Percentiles rank a stretch among this genome's conserved stretches.
These are phyloP conservation scores for Vitrella brassicaformis DNA, from an alignment of 73 alveolate genomes.

Conservation along the genomic window DNA sequence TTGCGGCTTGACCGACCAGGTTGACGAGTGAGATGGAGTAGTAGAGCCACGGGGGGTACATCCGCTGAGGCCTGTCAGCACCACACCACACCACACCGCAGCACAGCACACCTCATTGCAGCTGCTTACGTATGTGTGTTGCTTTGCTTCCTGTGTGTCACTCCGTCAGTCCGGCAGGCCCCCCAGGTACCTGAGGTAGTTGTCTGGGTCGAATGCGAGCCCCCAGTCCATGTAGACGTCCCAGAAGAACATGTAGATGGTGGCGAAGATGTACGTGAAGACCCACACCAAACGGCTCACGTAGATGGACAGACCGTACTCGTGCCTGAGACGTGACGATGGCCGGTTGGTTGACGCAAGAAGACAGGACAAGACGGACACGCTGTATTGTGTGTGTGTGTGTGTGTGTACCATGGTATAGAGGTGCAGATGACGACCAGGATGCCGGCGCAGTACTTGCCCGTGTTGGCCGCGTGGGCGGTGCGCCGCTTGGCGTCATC, in stretches of 20 bases:
- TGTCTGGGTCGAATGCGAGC: neutral
- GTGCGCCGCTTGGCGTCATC: too few species aligned
- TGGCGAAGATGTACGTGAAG: neutral
- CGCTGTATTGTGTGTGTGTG: too few species aligned
- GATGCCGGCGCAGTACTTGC: neutral
- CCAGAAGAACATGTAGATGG: neutral
- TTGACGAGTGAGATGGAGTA: neutral
- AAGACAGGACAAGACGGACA: too few species aligned
- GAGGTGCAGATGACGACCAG: neutral
- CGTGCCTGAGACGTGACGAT: neutral
- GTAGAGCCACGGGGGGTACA: neutral
- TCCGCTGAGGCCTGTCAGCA: neutral
- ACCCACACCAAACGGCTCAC: neutral
- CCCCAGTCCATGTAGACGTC: neutral
- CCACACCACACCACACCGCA: too few species aligned
- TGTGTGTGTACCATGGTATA: neutral
- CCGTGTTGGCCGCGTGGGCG: neutral
- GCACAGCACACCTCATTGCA: too few species aligned
- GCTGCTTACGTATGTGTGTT: too few species aligned
- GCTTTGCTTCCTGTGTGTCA: too few species aligned
- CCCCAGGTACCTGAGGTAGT: neutral
- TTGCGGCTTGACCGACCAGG: neutral
- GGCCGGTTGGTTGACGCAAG: too few species aligned
- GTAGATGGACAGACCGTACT: neutral
- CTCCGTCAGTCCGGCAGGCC: too few species aligned